Percentiles rank a stretch among this genome's conserved stretches.
Evolutionary conservation across 441 rosid species (phyloP).

Genomic region (Eruca vesicaria): DNA sequence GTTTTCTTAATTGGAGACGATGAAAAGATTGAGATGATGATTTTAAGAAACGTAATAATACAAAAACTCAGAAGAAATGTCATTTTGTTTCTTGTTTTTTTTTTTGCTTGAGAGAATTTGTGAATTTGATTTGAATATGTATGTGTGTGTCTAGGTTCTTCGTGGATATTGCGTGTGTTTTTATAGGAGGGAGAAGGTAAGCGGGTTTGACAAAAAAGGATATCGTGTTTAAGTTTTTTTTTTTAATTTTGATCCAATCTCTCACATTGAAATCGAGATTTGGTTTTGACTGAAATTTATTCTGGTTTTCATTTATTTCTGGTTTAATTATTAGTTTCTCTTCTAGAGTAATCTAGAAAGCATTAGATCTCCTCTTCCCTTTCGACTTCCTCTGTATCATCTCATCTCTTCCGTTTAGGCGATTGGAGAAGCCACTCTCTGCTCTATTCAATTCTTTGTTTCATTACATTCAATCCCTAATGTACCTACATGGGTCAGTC

Average conservation of each 20-base stretch:
- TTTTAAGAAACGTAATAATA: not conserved
- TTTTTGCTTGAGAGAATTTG: not conserved
- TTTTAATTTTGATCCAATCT: not conserved
- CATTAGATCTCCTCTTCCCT: too few species aligned
- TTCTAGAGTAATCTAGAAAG: too few species aligned
- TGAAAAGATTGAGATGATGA: constrained; percentile 25
- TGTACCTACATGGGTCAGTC: too few species aligned
- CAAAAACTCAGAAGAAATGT: not conserved
- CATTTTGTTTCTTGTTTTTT: constrained; percentile 9
- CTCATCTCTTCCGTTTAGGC: too few species aligned
- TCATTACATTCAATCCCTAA: too few species aligned
- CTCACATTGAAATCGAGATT: too few species aligned
- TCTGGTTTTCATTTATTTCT: too few species aligned
- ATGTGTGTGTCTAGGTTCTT: not conserved
- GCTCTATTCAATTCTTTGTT: too few species aligned
- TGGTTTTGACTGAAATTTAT: too few species aligned
- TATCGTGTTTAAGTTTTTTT: not conserved
- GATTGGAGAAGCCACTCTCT: too few species aligned
- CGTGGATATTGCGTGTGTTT: constrained; percentile 20
- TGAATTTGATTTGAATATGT: not conserved
- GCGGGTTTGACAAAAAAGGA: not conserved
- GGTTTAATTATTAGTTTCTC: too few species aligned
- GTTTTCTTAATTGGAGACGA: constrained; percentile 4
- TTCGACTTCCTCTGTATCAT: too few species aligned
- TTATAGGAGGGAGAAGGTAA: not conserved